These are phyloP conservation scores for Stentor coeruleus DNA, from an alignment of 73 alveolate genomes.

Conservation along the genomic window DNA sequence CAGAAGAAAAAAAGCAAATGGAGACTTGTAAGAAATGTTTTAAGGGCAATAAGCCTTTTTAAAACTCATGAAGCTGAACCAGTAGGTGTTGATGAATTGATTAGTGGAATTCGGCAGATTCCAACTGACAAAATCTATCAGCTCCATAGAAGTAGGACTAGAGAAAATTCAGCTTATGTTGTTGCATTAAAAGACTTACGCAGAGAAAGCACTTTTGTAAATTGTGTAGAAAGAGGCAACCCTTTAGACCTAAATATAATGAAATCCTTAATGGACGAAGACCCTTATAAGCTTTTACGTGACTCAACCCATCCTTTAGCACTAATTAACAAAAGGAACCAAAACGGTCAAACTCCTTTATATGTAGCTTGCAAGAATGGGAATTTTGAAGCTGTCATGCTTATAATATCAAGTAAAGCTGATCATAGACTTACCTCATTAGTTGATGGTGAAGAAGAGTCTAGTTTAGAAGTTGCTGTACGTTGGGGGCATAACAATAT, in stretches of 20 bases:
- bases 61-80: background rate
- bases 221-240: slow-evolving; percentile 25
- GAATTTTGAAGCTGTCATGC: slow-evolving; percentile 38
- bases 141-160: background rate
- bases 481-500: slow-evolving; percentile 53
- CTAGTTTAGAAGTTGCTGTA: slow-evolving; percentile 46
- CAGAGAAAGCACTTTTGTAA: slow-evolving; percentile 17
- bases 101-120: background rate
- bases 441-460: slow-evolving; percentile 39
- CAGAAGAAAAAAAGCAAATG: no score
- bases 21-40: background rate
- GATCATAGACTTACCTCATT: slow-evolving; percentile 35
- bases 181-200: slow-evolving; percentile 25
- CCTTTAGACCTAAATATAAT: slow-evolving; percentile 10
- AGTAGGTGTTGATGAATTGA: background rate
- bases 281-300: slow-evolving; percentile 30
- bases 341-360: slow-evolving; percentile 51
- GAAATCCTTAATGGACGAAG: background rate
- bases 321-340: slow-evolving; percentile 32
- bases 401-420: slow-evolving; percentile 45
- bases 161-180: background rate
- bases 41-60: background rate
- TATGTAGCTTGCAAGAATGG: slow-evolving; percentile 64
- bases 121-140: slow-evolving; percentile 16
- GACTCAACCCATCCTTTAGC: slow-evolving; percentile 29